Evolutionary conservation across 805 yeast species (phyloP), one percentile per base, ranked within the genome.

Genomic region (Nakazawaea populi): DNA sequence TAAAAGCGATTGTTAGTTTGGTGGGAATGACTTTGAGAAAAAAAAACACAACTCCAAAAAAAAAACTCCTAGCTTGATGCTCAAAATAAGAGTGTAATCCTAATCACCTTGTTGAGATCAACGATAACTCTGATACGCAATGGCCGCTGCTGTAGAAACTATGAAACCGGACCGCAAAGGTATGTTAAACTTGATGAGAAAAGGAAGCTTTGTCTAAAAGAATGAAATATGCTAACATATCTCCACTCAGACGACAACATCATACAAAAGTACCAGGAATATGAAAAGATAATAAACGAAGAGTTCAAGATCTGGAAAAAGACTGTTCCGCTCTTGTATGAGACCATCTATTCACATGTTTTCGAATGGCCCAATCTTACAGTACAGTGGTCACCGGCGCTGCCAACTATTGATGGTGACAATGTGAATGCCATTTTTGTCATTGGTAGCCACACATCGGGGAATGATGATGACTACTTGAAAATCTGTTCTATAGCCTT

Each of bases 301-400:
- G 94, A 87, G 67, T 86, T 77, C 72, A 80, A 80, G 58, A 78
- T 83, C 52, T 89, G 96, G 96, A 89, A 88, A 64, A 87, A 88
- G 60, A 79, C 92, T 1, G 84, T 87, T 11, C 96, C 95, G 3
- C 71, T 87, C 56, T 70, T 89, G 53, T 89, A 89, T 65, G 87
- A 84, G 57, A 77, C 85, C 54, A 71, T 89, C 44, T 83, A 86
- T 55, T 85, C 94, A 4, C 77, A 77, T 45, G 81, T 85, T 7
- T 69, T 83, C 29, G 76, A 80, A 48, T 83, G 83, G 79, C 95
- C 96, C 1, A 80, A 89, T 12, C 67, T 87, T 53, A 73, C 90
- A 0, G 76, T 86, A 14, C 80, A 83, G 56, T 87, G 89, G 82
- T 69, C 86, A 36, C 85, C 87, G 1, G 77, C 73, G 46, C 55